These are phyloP conservation scores for Metrosideros polymorpha DNA, from an alignment of 441 rosid species.

Conservation along the genomic window DNA sequence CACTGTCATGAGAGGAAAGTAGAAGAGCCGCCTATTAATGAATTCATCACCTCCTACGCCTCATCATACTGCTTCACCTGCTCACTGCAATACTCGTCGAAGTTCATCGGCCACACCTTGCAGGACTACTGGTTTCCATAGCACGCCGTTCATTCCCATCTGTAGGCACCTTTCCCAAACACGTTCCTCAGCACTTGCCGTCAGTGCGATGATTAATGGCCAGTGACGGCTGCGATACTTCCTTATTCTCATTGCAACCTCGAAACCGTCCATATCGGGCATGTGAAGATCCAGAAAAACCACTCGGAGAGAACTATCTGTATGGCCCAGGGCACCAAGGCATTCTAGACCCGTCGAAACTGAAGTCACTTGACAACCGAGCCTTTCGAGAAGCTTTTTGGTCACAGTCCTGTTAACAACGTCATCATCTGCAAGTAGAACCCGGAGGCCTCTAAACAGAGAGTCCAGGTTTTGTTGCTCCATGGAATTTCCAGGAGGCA, in stretches of 20 bases:
- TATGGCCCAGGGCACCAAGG: slow-evolving; percentile 33
- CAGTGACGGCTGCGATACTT: slow-evolving; percentile 43
- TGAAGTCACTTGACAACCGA: slow-evolving; percentile 53
- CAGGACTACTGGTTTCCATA: slow-evolving; percentile 56
- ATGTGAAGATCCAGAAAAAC: slow-evolving; percentile 59
- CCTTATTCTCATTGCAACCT: slow-evolving; percentile 61
- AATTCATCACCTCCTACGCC: neutral
- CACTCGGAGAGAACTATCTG: slow-evolving; percentile 39
- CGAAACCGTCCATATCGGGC: slow-evolving; percentile 74
- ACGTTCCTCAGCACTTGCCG: slow-evolving; percentile 58
- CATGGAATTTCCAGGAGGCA: slow-evolving; percentile 15
- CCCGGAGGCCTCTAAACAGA: slow-evolving; percentile 42
- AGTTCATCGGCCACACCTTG: slow-evolving; percentile 59
- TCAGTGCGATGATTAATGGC: slow-evolving; percentile 60
- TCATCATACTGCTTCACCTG: slow-evolving; percentile 35
- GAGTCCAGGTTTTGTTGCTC: slow-evolving; percentile 34
- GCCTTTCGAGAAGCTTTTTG: slow-evolving; percentile 46
- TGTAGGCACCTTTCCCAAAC: slow-evolving; percentile 44
- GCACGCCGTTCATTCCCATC: slow-evolving; percentile 56
- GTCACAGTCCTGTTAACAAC: slow-evolving; percentile 53
- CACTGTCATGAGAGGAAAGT: neutral
- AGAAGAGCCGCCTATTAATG: neutral
- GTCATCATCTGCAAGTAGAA: slow-evolving; percentile 50
- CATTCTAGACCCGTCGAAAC: slow-evolving; percentile 63
- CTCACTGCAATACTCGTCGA: slow-evolving; percentile 39